Conservation (phyloP, 306 rosid genomes). For the Potentilla sterilis region DNA sequence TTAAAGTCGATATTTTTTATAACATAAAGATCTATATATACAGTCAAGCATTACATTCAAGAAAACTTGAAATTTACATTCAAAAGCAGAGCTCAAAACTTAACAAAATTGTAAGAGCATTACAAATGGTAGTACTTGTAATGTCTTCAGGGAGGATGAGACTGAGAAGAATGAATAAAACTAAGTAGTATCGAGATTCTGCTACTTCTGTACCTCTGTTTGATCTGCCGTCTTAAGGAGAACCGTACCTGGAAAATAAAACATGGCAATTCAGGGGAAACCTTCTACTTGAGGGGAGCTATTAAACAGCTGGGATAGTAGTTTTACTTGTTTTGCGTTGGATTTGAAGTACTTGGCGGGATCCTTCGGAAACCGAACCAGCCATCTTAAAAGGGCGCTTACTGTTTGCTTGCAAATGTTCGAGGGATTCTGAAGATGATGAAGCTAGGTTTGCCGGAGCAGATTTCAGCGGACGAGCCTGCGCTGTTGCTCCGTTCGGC, state of each 20-base stretch:
- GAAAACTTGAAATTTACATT: constrained; percentile 1
- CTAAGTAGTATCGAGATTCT: constrained; percentile 15
- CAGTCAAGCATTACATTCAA: constrained; percentile 11
- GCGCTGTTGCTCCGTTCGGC: constrained; percentile 29
- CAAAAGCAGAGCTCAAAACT: constrained; percentile 10
- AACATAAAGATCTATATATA: not conserved
- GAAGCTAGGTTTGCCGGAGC: no score
- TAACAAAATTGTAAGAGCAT: constrained; percentile 35
- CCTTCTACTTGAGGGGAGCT: constrained; percentile 27
- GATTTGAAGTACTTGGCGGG: constrained; percentile 64
- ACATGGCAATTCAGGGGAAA: constrained; percentile 23
- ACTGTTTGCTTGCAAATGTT: constrained; percentile 32
- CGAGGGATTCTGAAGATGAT: no score
- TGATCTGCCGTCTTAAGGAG: constrained; percentile 39
- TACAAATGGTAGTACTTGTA: constrained; percentile 31
- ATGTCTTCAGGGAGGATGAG: constrained; percentile 1
- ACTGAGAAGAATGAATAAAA: constrained; percentile 7
- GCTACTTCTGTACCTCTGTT: constrained; percentile 20
- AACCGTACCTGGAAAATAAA: constrained; percentile 47
- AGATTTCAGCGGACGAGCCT: constrained; percentile 28
- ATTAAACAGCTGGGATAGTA: constrained; percentile 29
- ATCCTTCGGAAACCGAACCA: constrained; percentile 45
- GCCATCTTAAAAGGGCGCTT: constrained; percentile 44
- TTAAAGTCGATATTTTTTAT: not conserved
- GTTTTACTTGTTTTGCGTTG: constrained; percentile 62